A percentile compares a stretch with the other conserved stretches of the same genome.
Conservation (phyloP, 768 basidiomycete species). For the Jaapia argillacea region DNA sequence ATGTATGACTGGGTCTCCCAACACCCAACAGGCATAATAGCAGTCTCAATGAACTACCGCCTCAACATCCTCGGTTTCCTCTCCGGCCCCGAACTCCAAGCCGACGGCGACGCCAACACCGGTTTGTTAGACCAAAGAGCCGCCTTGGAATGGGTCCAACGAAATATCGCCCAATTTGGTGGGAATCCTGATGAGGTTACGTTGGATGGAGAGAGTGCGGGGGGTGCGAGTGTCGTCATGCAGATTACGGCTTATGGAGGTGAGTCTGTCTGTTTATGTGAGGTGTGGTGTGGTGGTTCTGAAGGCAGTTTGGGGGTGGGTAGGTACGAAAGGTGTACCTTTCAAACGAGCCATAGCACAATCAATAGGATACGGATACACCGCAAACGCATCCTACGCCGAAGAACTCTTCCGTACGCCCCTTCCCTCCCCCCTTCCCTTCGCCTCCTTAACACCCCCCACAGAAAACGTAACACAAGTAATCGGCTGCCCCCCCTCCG, state of each 20-base stretch:
- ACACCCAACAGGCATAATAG: constrained; percentile 21
- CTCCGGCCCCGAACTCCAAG: constrained; percentile 19
- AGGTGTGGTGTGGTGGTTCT: constrained; percentile 5
- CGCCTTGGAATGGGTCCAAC: constrained; percentile 29
- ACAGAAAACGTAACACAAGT: constrained; percentile 17
- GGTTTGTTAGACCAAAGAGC: constrained; percentile 33
- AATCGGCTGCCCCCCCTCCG: constrained; percentile 16
- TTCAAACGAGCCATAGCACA: constrained; percentile 32
- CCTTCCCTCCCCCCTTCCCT: not conserved
- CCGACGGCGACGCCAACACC: constrained; percentile 28
- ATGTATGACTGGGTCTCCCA: constrained; percentile 38
- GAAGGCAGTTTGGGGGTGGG: constrained; percentile 2
- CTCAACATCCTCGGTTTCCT: constrained; percentile 34
- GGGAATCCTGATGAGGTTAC: constrained; percentile 23
- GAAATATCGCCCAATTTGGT: constrained; percentile 26
- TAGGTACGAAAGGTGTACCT: constrained; percentile 23
- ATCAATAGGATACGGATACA: constrained; percentile 31
- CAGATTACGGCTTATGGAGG: constrained; percentile 35
- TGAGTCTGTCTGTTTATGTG: constrained; percentile 1
- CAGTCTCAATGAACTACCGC: constrained; percentile 28
- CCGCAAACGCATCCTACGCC: constrained; percentile 14
- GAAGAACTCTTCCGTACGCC: constrained; percentile 24
- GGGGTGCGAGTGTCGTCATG: constrained; percentile 34
- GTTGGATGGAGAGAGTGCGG: constrained; percentile 31
- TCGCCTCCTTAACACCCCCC: not conserved